These are phyloP conservation scores for Jasminum sambac DNA, from an alignment of 257 asterid species.

Conservation along the genomic window DNA sequence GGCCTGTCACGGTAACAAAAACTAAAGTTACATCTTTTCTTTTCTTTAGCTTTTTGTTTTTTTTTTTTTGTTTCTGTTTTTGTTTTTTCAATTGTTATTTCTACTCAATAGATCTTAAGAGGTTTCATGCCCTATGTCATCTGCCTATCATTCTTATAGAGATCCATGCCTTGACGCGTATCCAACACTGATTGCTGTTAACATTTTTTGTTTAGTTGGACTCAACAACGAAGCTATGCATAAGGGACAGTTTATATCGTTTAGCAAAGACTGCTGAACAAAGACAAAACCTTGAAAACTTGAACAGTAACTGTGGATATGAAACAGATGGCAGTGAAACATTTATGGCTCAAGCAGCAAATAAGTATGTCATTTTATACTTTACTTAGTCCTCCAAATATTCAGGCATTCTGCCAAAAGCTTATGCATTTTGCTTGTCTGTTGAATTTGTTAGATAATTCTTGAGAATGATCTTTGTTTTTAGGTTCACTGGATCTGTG, in stretches of 20 bases:
- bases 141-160: not conserved
- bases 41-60: too few species aligned
- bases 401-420: not conserved
- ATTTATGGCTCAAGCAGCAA: constrained; percentile 30
- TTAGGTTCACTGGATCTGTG: not conserved
- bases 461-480: not conserved
- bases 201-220: constrained; percentile 65
- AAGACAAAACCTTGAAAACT: constrained; percentile 47
- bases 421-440: not conserved
- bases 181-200: constrained; percentile 6
- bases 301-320: constrained; percentile 35
- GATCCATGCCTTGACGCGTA: not conserved
- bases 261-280: constrained; percentile 85
- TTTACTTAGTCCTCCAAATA: not conserved
- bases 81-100: too few species aligned
- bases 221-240: constrained; percentile 72
- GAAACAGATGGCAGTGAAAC: constrained; percentile 31
- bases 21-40: constrained; percentile 1
- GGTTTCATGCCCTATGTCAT: not conserved
- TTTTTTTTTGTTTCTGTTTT: too few species aligned
- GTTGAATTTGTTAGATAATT: not conserved
- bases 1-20: not conserved
- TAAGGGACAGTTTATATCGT: constrained; percentile 89
- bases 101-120: not conserved
- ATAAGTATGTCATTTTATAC: constrained; percentile 25